Evolutionary conservation across 164 flowering plant species (phyloP), one percentile per base, ranked within the genome.

Genomic region (Dillenia turbinata): DNA sequence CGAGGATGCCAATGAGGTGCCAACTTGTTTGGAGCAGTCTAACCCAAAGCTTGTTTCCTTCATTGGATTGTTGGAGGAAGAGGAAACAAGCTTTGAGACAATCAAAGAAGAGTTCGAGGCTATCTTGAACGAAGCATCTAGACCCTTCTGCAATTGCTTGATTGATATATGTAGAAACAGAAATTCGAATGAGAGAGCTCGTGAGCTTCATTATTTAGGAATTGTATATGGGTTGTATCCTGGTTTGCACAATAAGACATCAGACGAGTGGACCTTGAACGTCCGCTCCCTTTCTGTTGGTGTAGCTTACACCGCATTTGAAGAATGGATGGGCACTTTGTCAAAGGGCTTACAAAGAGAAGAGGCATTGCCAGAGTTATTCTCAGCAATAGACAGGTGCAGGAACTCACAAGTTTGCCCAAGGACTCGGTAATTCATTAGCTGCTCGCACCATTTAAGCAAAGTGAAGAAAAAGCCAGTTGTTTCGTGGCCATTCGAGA

Each of bases 291-390:
- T 91, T 33, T 91, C 99, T 0, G 79, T 89, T 10, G 99, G 99
- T 51, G 99, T 97, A 47, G 97, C 99, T 13, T 73, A 77, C 52
- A 94, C 99, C 13, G 97, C 99, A 4, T 83, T 91, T 33, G 96
- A 88, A 65, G 99, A 89, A 55, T 94, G 99, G 97, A 76, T 94
- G 87, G 75, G 73, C 17, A 78, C 84, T 16, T 59, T 93, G 49
- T 73, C 79, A 2, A 81, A 80, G 55, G 66, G 80, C 6, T 75
- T 87, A 1, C 66, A 75, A 69, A 77, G 83, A 0, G 33, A 80
- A n/a, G 96, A 86, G 67, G 72, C 63, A 12, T 68, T 92, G 72
- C 96, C 98, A 0, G 78, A 63, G 59, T 22, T 77, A 16, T 79
- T 94, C 60, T 76, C 79, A 17, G 90, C 94, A 10, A 10, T 78